Evolutionary conservation across 148 eudicot species (phyloP), one percentile per base, ranked within the genome.

Genomic region (Vaccinium macrocarpon): DNA sequence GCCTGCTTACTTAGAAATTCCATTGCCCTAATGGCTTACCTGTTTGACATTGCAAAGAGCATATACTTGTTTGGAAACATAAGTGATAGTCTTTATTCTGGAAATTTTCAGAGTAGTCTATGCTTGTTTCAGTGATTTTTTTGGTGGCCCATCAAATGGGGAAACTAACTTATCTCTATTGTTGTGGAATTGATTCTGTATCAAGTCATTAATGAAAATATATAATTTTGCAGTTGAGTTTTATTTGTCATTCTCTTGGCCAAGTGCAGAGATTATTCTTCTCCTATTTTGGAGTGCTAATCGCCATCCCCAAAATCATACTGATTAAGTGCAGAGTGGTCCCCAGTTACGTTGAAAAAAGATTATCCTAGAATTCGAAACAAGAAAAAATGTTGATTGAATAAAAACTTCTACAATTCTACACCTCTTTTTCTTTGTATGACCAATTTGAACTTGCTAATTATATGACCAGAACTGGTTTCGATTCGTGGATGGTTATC

Each of bases 41-140:
- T 49, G 59, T 78, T 78, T 52, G 46, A 78, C 38, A 61, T 78
- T 78, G 81, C n/a, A 53, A 78, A 25, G n/a, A n/a, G 4, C 25
- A 5, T 76, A 77, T n/a, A 5, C n/a, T 14, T 53, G 62, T 78
- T 52, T 52, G 62, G 81, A 13, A 51, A 55, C 27, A 8, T 1
- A 79, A 55, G 16, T 32, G 12, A 29, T 27, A 2, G 42, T 53
- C 35, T 79, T 55, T 66, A 55, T 79, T 15, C 48, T 32, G 16
- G n/a, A 55, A 29, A 79, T 79, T 48, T 25, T 21, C 81, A 25
- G 10, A 79, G 21, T 55, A 32, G 56, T 56, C 48, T 16, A 55
- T 79, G 9, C 81, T 29, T 18, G 14, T 79, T 51, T n/a, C 4
- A 51, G 11, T 14, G 48, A 19, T 13, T 12, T 13, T 51, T 19